Base-by-base conservation (phyloP, 768 basidiomycete genomes). In the Exidia glandulosa region DNA sequence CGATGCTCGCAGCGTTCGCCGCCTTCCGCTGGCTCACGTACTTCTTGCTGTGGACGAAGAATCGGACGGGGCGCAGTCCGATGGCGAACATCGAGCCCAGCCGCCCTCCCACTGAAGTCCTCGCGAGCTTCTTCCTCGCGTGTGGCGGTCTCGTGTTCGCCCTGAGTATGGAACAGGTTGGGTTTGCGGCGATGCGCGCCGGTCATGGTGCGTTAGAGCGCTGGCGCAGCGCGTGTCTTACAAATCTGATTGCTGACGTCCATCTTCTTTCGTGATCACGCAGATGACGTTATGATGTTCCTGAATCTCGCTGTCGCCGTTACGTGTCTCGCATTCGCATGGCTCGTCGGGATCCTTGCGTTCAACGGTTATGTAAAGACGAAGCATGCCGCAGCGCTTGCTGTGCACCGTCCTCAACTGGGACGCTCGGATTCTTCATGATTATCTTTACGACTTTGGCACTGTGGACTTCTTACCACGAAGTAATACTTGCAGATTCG, bases 81-180 rank as follows among this genome's bases (percentile, higher is more conserved):
- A 88, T 91, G 6, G 79, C 79, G 13, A 92, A 90, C 2, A 77
- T 86, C n/a, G 80, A 91, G 14, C 95, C 95, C 2, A 90, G 89
- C 14, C 84, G 94, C 9, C 95, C 95, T 4, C 95, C 94, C 0
- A 94, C 94, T 0, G 95, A 98, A 75, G 87, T 87, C 4, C 73
- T 98, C 41, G 90, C 87, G 16, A 82, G 89, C 61, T 90, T 97
- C 73, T 88, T 88, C 74, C 77, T 94, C 56, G 82, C 93, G 6
- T 87, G 86, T 59, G 94, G 94, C 52, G 95, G 95, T 10, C 70
- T 97, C 60, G 79, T 85, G 56, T 97, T 97, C 74, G 90, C 94
- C 71, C 81, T 93, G 61, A 91, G 88, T 34, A 87, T 87, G 7
- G 94, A 97, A 73, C 91, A 95, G 66, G 70, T 97, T 25, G 89